Evolutionary conservation across 169 alveolate species (phyloP).

Genomic region (Plasmodium gonderi): DNA sequence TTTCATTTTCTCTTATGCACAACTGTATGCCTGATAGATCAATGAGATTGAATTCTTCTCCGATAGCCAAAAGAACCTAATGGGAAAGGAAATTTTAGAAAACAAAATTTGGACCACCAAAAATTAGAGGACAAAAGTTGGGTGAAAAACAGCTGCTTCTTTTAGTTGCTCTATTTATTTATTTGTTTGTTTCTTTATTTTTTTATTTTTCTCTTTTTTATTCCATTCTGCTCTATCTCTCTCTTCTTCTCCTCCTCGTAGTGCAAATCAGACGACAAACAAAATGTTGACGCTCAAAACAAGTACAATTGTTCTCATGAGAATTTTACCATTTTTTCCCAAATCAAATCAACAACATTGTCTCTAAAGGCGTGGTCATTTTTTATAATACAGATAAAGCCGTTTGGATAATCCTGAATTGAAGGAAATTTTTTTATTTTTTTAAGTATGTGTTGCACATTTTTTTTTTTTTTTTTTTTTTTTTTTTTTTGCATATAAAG

Average conservation of each 20-base stretch:
- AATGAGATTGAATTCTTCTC: constrained; percentile 58
- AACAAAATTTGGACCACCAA: not conserved
- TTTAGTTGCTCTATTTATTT: not conserved
- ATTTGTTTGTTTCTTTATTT: not conserved
- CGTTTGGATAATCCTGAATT: constrained; percentile 66
- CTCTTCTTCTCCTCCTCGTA: not conserved
- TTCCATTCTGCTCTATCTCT: not conserved
- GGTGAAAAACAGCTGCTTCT: not conserved
- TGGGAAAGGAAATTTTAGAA: not conserved
- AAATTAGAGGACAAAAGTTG: not conserved
- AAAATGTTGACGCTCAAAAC: not conserved
- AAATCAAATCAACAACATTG: constrained; percentile 50
- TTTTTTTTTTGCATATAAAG: not conserved
- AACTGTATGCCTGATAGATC: constrained; percentile 63
- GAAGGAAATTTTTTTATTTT: not conserved
- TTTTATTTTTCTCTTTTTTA: not conserved
- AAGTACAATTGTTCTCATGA: not conserved
- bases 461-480: not conserved
- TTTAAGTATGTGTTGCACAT: not conserved
- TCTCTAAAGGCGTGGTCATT: constrained; percentile 16
- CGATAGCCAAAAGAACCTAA: constrained; percentile 62
- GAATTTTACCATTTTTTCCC: constrained; percentile 69
- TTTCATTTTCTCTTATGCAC: constrained; percentile 70
- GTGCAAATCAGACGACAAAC: not conserved
- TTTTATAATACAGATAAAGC: constrained; percentile 59